phyloP scores from a whole-genome alignment of 1,139 yeast species.

The Lodderomyces oxycetoniae region DNA sequence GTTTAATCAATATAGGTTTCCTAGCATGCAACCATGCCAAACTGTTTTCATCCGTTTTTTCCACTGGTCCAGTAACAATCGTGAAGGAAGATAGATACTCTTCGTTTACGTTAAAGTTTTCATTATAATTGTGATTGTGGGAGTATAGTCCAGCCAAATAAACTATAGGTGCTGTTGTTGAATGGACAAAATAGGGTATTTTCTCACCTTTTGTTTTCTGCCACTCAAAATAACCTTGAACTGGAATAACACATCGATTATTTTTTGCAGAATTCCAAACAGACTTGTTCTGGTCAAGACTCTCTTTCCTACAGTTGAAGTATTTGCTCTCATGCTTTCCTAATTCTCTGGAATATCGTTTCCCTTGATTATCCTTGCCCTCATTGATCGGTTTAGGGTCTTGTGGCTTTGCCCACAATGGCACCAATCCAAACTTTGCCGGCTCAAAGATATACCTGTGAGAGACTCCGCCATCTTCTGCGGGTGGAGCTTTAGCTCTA shows the following conservation, averaged over 20 bases:
- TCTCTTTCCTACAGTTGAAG: constrained; percentile 66
- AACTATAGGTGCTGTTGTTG: constrained; percentile 47
- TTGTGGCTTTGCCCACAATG: constrained; percentile 39
- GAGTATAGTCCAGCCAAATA: constrained; percentile 71
- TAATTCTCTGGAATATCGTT: constrained; percentile 26
- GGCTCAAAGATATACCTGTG: constrained; percentile 27
- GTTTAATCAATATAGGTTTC: constrained; percentile 68
- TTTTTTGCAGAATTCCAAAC: constrained; percentile 49
- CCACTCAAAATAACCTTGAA: constrained; percentile 90
- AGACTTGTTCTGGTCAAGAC: constrained; percentile 37
- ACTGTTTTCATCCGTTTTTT: constrained; percentile 37
- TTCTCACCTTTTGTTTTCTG: constrained; percentile 29
- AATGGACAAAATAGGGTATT: constrained; percentile 61
- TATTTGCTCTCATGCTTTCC: constrained; percentile 28
- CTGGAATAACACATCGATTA: constrained; percentile 65
- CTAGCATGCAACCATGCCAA: constrained; percentile 69
- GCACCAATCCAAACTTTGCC: constrained; percentile 42
- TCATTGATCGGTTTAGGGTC: constrained; percentile 23
- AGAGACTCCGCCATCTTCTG: constrained; percentile 9
- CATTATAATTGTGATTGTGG: constrained; percentile 35
- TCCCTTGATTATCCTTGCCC: constrained; percentile 17
- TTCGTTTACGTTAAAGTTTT: constrained; percentile 20
- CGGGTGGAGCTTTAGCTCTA: constrained; percentile 8
- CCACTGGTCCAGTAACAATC: constrained; percentile 69
- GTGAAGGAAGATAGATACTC: constrained; percentile 53